Evolutionary conservation across 306 rosid genomes (phyloP).

Genomic region (Sesbania bispinosa): DNA sequence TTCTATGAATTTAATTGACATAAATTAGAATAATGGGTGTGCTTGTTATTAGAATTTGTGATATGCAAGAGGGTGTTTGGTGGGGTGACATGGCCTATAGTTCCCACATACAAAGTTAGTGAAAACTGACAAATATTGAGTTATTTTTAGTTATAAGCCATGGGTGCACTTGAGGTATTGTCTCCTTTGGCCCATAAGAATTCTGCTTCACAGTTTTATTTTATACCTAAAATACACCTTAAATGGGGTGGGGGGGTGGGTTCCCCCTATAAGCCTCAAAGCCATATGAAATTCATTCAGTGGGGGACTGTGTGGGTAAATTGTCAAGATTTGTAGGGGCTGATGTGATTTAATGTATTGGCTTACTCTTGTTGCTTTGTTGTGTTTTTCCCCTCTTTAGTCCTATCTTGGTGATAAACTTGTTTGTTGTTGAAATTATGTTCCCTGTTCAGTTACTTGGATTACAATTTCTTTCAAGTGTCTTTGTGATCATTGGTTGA

Average conservation of each 20-base stretch:
- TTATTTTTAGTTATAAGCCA: background rate
- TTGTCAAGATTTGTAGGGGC: no score
- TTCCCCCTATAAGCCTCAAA: background rate
- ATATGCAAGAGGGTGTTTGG: background rate
- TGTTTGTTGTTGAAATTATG: background rate
- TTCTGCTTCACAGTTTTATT: background rate
- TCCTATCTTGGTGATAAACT: no score
- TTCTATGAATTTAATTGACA: background rate
- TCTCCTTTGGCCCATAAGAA: background rate
- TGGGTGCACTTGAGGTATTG: background rate
- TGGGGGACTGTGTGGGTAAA: no score
- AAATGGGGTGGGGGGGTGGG: background rate
- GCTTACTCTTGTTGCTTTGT: background rate
- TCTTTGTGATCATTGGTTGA: no score
- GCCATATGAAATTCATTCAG: no score
- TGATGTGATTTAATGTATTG: background rate
- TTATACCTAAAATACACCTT: background rate
- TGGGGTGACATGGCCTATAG: background rate
- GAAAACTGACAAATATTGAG: background rate
- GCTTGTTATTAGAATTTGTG: background rate
- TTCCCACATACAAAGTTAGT: background rate
- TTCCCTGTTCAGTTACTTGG: background rate
- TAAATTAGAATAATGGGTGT: background rate
- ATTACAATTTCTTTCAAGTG: no score
- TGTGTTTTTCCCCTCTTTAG: background rate